Evolutionary conservation across 2,329 filamentous ascomycete genomes (phyloP), one percentile per base, ranked within the genome.

Genomic region (Ophiostoma ips): DNA sequence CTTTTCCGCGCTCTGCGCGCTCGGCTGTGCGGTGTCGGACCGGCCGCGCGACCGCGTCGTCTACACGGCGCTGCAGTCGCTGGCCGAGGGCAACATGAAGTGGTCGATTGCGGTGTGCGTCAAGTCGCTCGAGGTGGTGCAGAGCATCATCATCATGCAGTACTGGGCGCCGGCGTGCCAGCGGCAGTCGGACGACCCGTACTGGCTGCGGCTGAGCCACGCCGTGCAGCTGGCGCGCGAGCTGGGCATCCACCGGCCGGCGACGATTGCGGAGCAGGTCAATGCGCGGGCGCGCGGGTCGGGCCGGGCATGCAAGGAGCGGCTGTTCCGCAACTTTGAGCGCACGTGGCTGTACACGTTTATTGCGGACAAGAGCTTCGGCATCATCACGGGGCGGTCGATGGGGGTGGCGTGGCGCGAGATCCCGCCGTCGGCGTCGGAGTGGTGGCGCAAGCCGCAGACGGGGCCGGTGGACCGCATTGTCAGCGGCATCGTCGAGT

Each of bases 81-180:
- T 60, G 5, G 58, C 58, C 18, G 56, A 59, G 48, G 53, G 47
- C 13, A 58, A 57, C 51, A 54, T 60, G 49, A 56, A 57, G 35
- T 60, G 58, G 58, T 56, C 56, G 12, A 59, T 60, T 35, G 58
- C 58, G 24, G 50, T 55, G 10, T 58, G 56, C 28, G 57, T 60
- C 44, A 60, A 57, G 45, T 55, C 54, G 11, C 48, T 59, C 28
- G 58, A 59, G 53, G 57, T 53, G 24, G 54, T 59, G 33, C 58
- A 60, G 53, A 52, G 54, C 19, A 60, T 60, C 19, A 51, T 60
- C 21, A 49, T 53, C 33, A 54, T 58, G 54, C 55, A 58, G 30
- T 59, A 59, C 49, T 60, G 58, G 58, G 55, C 57, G 5, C 57
- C 57, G 3, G 33, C 55, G 18, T 51, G 53, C 46, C 50, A 54